phyloP scores from a whole-genome alignment of 179 eudicot genomes.

The Silene noctiflora region DNA sequence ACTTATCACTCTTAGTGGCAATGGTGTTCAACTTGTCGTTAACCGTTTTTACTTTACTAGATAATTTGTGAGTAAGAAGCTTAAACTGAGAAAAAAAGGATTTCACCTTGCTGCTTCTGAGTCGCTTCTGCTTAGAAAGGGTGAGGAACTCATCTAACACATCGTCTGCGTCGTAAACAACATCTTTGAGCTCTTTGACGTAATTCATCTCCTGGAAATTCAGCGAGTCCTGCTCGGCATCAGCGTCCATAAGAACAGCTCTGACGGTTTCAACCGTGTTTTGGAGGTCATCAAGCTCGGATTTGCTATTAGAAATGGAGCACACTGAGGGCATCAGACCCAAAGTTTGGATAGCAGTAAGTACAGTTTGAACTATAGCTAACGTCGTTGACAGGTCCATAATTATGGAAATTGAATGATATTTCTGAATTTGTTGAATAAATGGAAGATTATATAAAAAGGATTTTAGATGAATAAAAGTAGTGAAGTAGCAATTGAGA shows the following conservation, averaged over 20 bases:
- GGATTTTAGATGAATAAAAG: too few species aligned
- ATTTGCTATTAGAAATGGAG: not conserved
- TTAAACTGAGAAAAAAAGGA: slow-evolving; percentile 24
- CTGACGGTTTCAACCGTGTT: not conserved
- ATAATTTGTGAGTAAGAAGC: not conserved
- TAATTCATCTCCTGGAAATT: not conserved
- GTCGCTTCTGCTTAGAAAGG: not conserved
- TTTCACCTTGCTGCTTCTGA: slow-evolving; percentile 14
- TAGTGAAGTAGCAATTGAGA: too few species aligned
- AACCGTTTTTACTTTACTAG: slow-evolving; percentile 7
- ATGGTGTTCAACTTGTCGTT: too few species aligned
- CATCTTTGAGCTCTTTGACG: slow-evolving; percentile 19
- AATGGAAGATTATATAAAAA: too few species aligned
- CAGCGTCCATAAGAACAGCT: slow-evolving; percentile 1
- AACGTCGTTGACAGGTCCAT: too few species aligned
- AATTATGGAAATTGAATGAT: too few species aligned
- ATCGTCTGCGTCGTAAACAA: slow-evolving; percentile 22
- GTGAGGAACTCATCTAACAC: slow-evolving; percentile 24
- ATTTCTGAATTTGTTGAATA: too few species aligned
- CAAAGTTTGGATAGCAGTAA: not conserved
- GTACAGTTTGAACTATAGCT: not conserved
- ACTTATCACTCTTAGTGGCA: too few species aligned
- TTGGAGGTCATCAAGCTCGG: slow-evolving; percentile 4
- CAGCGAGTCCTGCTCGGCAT: slow-evolving; percentile 6
- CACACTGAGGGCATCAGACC: not conserved